Conservation (phyloP, 352 stramenopile species). For the Phytophthora fragariaefolia region DNA sequence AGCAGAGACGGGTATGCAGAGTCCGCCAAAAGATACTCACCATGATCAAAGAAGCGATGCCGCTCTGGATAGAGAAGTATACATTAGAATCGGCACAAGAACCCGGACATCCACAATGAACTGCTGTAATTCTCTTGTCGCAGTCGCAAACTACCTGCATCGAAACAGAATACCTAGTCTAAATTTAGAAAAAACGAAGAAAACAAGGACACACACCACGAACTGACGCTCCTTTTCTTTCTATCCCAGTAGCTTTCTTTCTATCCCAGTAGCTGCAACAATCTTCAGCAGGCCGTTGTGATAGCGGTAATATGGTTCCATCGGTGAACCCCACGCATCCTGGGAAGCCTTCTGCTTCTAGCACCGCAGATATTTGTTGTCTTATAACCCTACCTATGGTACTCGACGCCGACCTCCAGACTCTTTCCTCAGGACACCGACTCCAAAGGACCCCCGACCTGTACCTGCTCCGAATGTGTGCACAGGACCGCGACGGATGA, state of each 20-base stretch:
- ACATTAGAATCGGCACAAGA: not conserved
- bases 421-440: no score
- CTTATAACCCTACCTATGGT: not conserved
- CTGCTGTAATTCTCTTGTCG: not conserved
- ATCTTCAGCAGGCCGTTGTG: not conserved
- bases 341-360: not conserved
- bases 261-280: not conserved
- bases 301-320: not conserved
- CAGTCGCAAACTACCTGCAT: not conserved
- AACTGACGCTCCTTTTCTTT: not conserved
- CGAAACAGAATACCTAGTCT: not conserved
- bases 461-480: no score
- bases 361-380: not conserved
- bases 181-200: not conserved
- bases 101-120: not conserved
- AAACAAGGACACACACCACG: not conserved
- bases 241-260: conserved; percentile 2
- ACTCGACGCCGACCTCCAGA: no score
- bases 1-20: not conserved
- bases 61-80: not conserved
- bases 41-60: not conserved
- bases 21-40: not conserved
- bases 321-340: not conserved
- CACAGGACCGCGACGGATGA: no score
- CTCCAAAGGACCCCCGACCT: no score